Percentiles rank a stretch among this genome's conserved stretches.
These are phyloP conservation scores for Cladophialophora immunda DNA, from an alignment of 2,329 filamentous ascomycete species.

Conservation along the genomic window DNA sequence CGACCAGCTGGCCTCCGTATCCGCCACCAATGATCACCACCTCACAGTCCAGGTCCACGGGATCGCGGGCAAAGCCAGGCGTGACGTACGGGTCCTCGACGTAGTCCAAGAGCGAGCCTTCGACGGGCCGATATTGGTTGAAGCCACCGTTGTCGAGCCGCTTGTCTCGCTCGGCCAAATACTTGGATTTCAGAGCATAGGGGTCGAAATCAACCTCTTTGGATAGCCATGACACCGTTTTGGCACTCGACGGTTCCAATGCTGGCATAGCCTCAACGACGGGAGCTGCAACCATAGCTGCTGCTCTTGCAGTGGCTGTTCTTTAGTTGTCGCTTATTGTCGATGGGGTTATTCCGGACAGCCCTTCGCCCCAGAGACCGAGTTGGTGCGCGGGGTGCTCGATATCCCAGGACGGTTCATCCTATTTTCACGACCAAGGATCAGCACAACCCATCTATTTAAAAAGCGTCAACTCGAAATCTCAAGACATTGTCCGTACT, in stretches of 20 bases:
- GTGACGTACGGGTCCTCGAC: slow-evolving; percentile 30
- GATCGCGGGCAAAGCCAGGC: slow-evolving; percentile 23
- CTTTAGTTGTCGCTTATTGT: background rate
- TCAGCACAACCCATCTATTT: background rate
- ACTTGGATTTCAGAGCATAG: slow-evolving; percentile 26
- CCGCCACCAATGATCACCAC: slow-evolving; percentile 19
- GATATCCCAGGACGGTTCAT: background rate
- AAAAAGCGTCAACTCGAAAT: background rate
- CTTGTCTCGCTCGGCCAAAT: slow-evolving; percentile 28
- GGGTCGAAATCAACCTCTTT: slow-evolving; percentile 27
- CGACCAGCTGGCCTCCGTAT: slow-evolving; percentile 18
- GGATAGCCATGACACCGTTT: slow-evolving; percentile 1
- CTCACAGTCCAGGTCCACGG: slow-evolving; percentile 24
- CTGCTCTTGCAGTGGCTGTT: background rate
- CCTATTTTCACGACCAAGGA: background rate
- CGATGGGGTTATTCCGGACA: background rate
- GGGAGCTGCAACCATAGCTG: background rate
- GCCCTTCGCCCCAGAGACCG: background rate
- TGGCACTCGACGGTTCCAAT: background rate
- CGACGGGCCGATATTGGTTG: slow-evolving; percentile 21
- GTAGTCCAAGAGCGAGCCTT: slow-evolving; percentile 22
- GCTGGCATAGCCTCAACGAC: background rate
- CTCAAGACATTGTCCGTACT: background rate
- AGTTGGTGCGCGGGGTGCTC: background rate
- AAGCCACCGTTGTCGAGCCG: slow-evolving; percentile 25